Conservation (phyloP, 2,329 filamentous ascomycete species). For the Fusarium circinatum region DNA sequence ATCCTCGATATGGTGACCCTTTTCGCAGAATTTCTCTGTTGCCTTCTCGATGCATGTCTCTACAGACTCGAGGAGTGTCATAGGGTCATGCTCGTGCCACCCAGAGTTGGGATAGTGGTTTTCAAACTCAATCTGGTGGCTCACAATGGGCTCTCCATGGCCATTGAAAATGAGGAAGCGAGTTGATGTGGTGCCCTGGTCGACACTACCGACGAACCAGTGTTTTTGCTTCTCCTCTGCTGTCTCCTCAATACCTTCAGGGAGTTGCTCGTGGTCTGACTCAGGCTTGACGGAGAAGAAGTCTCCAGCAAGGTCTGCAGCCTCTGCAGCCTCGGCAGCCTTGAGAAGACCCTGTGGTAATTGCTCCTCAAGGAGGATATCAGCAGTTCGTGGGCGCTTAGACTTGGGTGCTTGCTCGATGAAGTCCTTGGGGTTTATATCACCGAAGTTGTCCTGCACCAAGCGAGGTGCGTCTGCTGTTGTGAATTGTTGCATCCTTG, state of each 20-base stretch:
- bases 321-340: slow-evolving; percentile 40
- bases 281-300: slow-evolving; percentile 44
- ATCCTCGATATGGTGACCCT: slow-evolving; percentile 73
- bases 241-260: slow-evolving; percentile 46
- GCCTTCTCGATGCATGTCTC: slow-evolving; percentile 83
- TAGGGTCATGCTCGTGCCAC: slow-evolving; percentile 90
- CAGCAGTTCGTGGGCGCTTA: slow-evolving; percentile 39
- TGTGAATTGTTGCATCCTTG: slow-evolving; percentile 43
- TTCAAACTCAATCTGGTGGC: slow-evolving; percentile 87
- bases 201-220: slow-evolving; percentile 86
- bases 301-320: slow-evolving; percentile 25
- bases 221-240: slow-evolving; percentile 50
- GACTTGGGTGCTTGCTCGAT: slow-evolving; percentile 10
- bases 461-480: slow-evolving; percentile 15
- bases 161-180: slow-evolving; percentile 92
- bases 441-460: slow-evolving; percentile 20
- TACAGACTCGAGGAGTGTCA: slow-evolving; percentile 79
- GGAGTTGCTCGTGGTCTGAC: slow-evolving; percentile 44
- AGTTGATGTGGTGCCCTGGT: slow-evolving; percentile 90
- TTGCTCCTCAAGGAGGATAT: slow-evolving; percentile 32
- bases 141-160: slow-evolving; percentile 79
- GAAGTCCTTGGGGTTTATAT: slow-evolving; percentile 7
- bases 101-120: slow-evolving; percentile 87
- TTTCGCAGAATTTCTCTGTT: slow-evolving; percentile 74
- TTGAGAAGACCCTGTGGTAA: slow-evolving; percentile 45